Base-by-base conservation (phyloP, 139 green algal genomes). In the Yamagishiella unicocca region DNA sequence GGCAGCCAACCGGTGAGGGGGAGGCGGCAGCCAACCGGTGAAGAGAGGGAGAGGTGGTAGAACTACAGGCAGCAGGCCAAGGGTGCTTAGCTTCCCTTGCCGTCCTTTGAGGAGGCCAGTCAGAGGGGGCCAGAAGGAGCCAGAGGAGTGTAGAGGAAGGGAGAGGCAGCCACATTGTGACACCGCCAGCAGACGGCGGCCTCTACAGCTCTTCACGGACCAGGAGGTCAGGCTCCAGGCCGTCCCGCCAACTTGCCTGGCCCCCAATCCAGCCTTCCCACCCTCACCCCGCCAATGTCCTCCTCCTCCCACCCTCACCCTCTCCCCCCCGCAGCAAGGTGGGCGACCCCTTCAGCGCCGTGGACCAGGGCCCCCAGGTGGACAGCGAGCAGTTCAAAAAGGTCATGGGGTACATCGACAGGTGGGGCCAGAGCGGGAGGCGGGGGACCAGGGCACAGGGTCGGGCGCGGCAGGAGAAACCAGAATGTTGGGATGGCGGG, bases 321-420 rank as follows among this genome's bases (percentile, higher is more conserved):
- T 14, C 33, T 2, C 1, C 38, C 50, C 25, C 37, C 27, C 40
- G 19, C 89, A 89, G 89, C 43, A 62, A 37, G 40, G 92, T 97
- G 25, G 95, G 95, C 35, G 95, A 97, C 89, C 95, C 95, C 58
- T 97, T 97, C 40, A 22, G 62, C 50, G 84, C 90, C 55, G 89
- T 90, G 14, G 92, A 97, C 85, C 94, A 96, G 90, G 95, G 94
- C 21, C 93, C 94, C 31, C 74, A 93, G 82, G 83, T 94, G 35
- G 84, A 90, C 40, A 27, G 1, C 14, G 95, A 95, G 50, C 95
- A 97, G 90, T 92, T 96, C 61, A 79, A 93, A 45, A 97, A 96
- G 91, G 92, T 94, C 21, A 31, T 94, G 58, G 8, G 67, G 22
- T 94, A 94, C 78, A 92, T 95, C 27, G 88, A 95, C 54, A 64